phyloP scores from a whole-genome alignment of 2,329 filamentous ascomycete genomes.

The Aspergillus sp. region DNA sequence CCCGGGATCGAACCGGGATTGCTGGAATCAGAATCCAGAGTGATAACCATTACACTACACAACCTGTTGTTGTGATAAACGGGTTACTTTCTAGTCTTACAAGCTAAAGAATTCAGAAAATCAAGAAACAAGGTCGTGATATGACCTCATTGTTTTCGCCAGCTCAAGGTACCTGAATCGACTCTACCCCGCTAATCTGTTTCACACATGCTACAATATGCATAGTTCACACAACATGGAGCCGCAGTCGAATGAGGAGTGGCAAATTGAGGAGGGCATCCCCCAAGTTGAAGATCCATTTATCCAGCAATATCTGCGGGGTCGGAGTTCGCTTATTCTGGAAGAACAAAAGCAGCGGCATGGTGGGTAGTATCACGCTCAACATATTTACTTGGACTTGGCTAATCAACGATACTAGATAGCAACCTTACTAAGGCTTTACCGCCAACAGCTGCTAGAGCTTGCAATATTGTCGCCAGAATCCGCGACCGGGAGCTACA shows the following conservation, averaged over 20 bases:
- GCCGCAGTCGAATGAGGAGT: slow-evolving; percentile 12
- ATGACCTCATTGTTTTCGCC: background rate
- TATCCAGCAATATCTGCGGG: slow-evolving; percentile 76
- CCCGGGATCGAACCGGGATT: background rate
- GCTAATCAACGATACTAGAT: slow-evolving; percentile 23
- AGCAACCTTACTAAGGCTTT: slow-evolving; percentile 52
- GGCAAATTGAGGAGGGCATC: slow-evolving; percentile 46
- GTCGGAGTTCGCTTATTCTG: slow-evolving; percentile 71
- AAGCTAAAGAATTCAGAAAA: background rate
- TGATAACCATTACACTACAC: background rate
- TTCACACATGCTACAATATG: background rate
- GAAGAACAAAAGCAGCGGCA: slow-evolving; percentile 82
- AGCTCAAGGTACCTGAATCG: background rate
- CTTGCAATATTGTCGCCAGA: slow-evolving; percentile 75
- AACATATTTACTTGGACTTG: slow-evolving; percentile 5
- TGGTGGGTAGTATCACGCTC: slow-evolving; percentile 53
- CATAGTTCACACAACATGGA: background rate
- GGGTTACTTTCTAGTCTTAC: background rate
- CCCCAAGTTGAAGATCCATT: slow-evolving; percentile 66
- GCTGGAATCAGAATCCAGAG: background rate
- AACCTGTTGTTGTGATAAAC: background rate
- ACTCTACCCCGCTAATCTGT: background rate
- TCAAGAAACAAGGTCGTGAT: background rate
- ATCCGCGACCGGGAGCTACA: slow-evolving; percentile 77
- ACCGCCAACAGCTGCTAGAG: slow-evolving; percentile 75